Evolutionary conservation across 169 alveolate species (phyloP), one percentile per base, ranked within the genome.

Genomic region (Plasmodium knowlesi): DNA sequence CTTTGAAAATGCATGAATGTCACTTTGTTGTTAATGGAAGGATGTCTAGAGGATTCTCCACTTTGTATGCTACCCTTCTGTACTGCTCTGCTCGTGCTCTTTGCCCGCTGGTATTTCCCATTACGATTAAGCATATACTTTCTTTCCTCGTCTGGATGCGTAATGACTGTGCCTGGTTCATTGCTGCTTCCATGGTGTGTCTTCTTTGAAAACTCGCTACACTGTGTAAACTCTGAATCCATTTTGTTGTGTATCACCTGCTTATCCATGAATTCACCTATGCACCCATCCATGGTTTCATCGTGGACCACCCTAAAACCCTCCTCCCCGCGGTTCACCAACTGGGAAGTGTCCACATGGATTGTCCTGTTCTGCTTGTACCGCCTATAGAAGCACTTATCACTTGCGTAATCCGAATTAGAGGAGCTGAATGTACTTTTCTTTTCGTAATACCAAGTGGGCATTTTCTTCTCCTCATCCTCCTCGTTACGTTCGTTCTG

Each of bases 361-460:
- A 14, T 79, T n/a, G 71, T 25, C 19, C 54, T 88, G 43, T 25
- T 80, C 14, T 37, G 39, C 46, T 88, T 76, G 46, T 67, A 67
- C 73, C 72, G 30, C 34, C 43, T 79, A 22, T 61, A 41, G 79
- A 78, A 61, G 32, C 37, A 12, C 34, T 50, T 86, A 50, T 88
- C 89, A 88, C 84, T 70, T 79, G 84, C 71, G 34, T 19, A 57
- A 34, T 88, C 89, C 25, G 94, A 88, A 22, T 54, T 76, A 88
- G 89, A 61, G 19, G 73, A 43, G 70, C 89, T 57, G 2, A 88
- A 43, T 61, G 53, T 22, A 61, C 39, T 30, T 28, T 79, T 53
- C 16, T 28, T 67, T 8, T 67, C 37, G 76, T 28, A 67, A 67
- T 67, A 61, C 73, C 37, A 43, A 22, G 72, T 28, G 10, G 70